Evolutionary conservation across 306 rosid species (phyloP).

Genomic region (Gleditsia sinensis): DNA sequence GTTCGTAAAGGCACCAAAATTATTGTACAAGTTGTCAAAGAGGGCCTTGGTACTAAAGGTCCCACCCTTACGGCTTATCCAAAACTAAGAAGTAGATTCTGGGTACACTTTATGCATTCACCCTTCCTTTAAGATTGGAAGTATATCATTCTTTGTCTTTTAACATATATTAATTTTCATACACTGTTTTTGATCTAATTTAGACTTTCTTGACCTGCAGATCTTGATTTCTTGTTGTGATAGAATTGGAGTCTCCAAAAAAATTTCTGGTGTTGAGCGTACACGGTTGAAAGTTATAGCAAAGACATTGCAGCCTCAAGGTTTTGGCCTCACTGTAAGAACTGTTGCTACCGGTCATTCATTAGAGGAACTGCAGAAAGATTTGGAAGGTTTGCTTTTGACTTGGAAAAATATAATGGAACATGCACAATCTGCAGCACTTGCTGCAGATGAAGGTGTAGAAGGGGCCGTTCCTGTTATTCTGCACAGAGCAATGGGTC

Average conservation of each 20-base stretch:
- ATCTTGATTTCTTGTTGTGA: slow-evolving; percentile 64
- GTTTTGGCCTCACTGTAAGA: slow-evolving; percentile 95
- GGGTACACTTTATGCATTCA: slow-evolving; percentile 57
- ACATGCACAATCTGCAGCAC: slow-evolving; percentile 88
- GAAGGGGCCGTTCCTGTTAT: slow-evolving; percentile 92
- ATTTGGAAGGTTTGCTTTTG: slow-evolving; percentile 78
- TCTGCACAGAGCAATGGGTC: slow-evolving; percentile 93
- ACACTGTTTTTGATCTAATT: slow-evolving; percentile 33
- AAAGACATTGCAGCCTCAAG: slow-evolving; percentile 90
- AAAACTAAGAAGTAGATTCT: slow-evolving; percentile 90
- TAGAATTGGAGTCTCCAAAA: slow-evolving; percentile 87
- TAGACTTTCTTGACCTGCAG: slow-evolving; percentile 59
- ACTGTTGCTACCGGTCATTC: slow-evolving; percentile 95
- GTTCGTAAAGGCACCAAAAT: slow-evolving; percentile 91
- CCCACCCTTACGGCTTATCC: slow-evolving; percentile 89
- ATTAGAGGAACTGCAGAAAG: slow-evolving; percentile 87
- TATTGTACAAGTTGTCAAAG: slow-evolving; percentile 95
- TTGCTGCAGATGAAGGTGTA: slow-evolving; percentile 98
- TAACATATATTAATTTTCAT: slow-evolving; percentile 19
- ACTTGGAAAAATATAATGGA: slow-evolving; percentile 89
- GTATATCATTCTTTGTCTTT: slow-evolving; percentile 20
- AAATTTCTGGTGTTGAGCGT: slow-evolving; percentile 82
- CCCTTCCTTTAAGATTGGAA: slow-evolving; percentile 18
- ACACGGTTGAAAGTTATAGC: slow-evolving; percentile 87
- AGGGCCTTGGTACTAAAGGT: slow-evolving; percentile 91